Percentiles rank a stretch among this genome's conserved stretches.
Evolutionary conservation across 345 rosid species (phyloP).

Genomic region (Alliaria petiolata): DNA sequence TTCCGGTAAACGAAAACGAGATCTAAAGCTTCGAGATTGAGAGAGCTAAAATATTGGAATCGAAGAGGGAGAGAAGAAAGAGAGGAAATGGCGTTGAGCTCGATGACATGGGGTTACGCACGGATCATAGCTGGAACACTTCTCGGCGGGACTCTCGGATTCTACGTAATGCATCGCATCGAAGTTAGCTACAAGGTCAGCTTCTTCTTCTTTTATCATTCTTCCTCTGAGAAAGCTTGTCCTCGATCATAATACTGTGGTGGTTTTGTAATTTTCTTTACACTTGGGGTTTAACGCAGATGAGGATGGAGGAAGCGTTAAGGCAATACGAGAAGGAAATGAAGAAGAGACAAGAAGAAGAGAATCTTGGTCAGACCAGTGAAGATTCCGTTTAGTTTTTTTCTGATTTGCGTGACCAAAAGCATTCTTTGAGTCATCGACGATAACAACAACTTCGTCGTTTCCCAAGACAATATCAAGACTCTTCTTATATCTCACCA

Average conservation of each 20-base stretch:
- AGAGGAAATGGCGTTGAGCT: constrained; percentile 43
- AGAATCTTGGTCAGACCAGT: constrained; percentile 13
- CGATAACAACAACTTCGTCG: no score
- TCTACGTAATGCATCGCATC: constrained; percentile 83
- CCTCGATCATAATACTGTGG: not conserved
- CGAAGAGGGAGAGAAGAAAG: not conserved
- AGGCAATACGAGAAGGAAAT: constrained; percentile 58
- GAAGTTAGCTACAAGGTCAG: constrained; percentile 71
- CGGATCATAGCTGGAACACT: constrained; percentile 80
- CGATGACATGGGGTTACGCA: constrained; percentile 63
- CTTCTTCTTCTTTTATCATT: not conserved
- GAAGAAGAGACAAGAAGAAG: constrained; percentile 40
- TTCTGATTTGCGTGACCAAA: not conserved
- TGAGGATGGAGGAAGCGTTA: constrained; percentile 76
- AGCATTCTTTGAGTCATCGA: no score
- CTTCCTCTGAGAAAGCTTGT: not conserved
- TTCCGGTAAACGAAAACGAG: not conserved
- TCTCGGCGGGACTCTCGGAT: constrained; percentile 70
- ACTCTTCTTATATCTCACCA: no score
- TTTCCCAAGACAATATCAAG: no score
- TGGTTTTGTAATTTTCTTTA: not conserved
- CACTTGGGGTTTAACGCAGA: constrained; percentile 36
- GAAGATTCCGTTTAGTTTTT: constrained; percentile 11
- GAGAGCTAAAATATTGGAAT: not conserved
- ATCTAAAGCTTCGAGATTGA: not conserved